Evolutionary conservation across 306 rosid genomes (phyloP).

Genomic region (Begonia peltatifolia): DNA sequence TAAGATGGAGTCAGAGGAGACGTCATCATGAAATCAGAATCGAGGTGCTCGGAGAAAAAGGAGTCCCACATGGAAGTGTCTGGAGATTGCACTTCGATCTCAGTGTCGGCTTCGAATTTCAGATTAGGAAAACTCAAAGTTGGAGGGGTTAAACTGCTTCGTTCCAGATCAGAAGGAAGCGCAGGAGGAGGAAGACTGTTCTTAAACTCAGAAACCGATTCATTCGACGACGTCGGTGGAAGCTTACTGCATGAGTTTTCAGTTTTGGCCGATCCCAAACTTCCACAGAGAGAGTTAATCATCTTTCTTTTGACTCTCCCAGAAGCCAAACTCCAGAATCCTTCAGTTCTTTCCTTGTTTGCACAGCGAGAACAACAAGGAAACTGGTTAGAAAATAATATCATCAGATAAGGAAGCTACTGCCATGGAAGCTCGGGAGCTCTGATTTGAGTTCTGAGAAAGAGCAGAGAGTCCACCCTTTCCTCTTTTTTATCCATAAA

Average conservation of each 20-base stretch:
- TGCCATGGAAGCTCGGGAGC: no score
- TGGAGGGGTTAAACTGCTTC: constrained; percentile 40
- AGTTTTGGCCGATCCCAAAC: constrained; percentile 43
- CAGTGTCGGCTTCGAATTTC: constrained; percentile 58
- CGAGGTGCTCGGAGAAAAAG: constrained; percentile 59
- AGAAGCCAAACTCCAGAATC: background rate
- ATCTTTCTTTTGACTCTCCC: constrained; percentile 11
- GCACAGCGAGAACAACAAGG: no score
- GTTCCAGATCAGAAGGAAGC: constrained; percentile 21
- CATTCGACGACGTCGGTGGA: constrained; percentile 32
- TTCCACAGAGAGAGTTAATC: constrained; percentile 71
- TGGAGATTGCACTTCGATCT: constrained; percentile 66
- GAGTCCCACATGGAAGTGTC: constrained; percentile 78
- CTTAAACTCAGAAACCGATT: constrained; percentile 27
- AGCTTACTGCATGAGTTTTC: constrained; percentile 37
- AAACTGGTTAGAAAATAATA: no score
- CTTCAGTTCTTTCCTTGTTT: no score
- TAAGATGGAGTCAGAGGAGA: constrained; percentile 43
- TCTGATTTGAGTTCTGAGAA: no score
- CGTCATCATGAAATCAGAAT: constrained; percentile 69
- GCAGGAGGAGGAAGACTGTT: constrained; percentile 6
- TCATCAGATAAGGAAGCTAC: no score
- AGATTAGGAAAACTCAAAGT: constrained; percentile 49
- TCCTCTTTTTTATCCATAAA: no score
- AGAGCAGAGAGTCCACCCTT: no score